A percentile compares a stretch with the other conserved stretches of the same genome.
Evolutionary conservation across 768 basidiomycete species (phyloP).

Genomic region (Scleroderma citrinum): DNA sequence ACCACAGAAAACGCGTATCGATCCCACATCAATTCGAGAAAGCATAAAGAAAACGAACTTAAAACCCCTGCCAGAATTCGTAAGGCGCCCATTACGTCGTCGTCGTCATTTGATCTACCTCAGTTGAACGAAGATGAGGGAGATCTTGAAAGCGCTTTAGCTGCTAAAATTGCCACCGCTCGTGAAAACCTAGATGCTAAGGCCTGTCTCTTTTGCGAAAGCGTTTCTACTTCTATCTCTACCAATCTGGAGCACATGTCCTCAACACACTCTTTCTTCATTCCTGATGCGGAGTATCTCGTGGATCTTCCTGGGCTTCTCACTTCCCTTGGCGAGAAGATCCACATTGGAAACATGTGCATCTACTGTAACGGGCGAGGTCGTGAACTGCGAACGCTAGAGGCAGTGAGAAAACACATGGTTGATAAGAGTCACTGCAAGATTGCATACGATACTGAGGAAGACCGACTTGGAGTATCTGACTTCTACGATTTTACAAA

Average conservation of each 20-base stretch:
- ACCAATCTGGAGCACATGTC: constrained; percentile 87
- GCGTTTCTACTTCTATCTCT: constrained; percentile 44
- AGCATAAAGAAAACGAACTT: constrained; percentile 74
- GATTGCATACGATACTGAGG: constrained; percentile 79
- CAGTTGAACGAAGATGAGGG: constrained; percentile 34
- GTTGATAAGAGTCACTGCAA: constrained; percentile 94
- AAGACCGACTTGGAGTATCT: constrained; percentile 79
- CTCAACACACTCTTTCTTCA: constrained; percentile 82
- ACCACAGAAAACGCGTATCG: constrained; percentile 84
- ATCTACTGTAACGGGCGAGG: constrained; percentile 83
- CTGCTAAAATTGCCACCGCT: constrained; percentile 69
- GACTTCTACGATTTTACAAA: constrained; percentile 90
- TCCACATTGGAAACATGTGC: constrained; percentile 90
- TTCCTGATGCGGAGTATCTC: constrained; percentile 91
- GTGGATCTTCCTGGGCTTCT: constrained; percentile 79
- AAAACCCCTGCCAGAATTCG: constrained; percentile 33
- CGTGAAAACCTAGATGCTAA: constrained; percentile 54
- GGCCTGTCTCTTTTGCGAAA: constrained; percentile 84
- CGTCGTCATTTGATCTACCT: constrained; percentile 7
- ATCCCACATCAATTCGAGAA: constrained; percentile 84
- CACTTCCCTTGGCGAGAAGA: constrained; percentile 84
- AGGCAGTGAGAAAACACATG: constrained; percentile 95
- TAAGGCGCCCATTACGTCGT: not conserved
- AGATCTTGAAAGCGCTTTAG: constrained; percentile 49
- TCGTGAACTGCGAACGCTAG: constrained; percentile 74